Evolutionary conservation across 768 basidiomycete genomes (phyloP), one percentile per base, ranked within the genome.

Genomic region (Trametes elegans): DNA sequence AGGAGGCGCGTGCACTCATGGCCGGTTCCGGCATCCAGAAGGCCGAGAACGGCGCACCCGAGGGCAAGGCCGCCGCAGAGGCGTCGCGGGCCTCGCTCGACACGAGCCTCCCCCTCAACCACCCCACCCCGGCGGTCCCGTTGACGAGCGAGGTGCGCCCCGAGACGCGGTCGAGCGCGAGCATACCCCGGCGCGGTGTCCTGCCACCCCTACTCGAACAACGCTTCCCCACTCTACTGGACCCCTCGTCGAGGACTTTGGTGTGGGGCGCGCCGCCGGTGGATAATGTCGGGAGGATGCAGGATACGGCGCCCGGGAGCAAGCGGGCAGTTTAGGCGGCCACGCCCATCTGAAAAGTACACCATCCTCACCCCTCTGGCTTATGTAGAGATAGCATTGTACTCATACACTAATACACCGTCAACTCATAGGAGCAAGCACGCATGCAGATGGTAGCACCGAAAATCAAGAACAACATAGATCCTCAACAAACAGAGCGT

Each of bases 221-320:
- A 42, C 68, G 72, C 13, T 79, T 79, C 42, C 84, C 84, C 2
- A 60, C 68, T 41, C 61, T 85, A 28, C 66, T 87, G 36, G 85
- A 89, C 63, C 85, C 87, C 9, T 68, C 73, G 58, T 71, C 68
- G 34, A 87, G 84, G 68, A 87, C 85, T 0, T 61, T 88, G 5
- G 79, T 90, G 3, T 87, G 82, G 83, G 85, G 84, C 28, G 88
- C 89, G 24, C 88, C 88, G 5, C 72, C 83, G 0, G 75, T 89
- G 48, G 86, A 90, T 59, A 74, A 77, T 44, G 64, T 83, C 13
- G 86, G 85, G 46, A 79, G 73, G 55, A 64, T 80, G 61, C 58
- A 71, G 31, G 71, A 75, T 44, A 26, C 40, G 3, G 38, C 32
- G 18, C 38, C 50, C 29, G 40, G 53, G 21, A 31, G 42, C 53